Base-by-base conservation (phyloP, 2,329 filamentous ascomycete genomes). In the Juglanconis sp. region DNA sequence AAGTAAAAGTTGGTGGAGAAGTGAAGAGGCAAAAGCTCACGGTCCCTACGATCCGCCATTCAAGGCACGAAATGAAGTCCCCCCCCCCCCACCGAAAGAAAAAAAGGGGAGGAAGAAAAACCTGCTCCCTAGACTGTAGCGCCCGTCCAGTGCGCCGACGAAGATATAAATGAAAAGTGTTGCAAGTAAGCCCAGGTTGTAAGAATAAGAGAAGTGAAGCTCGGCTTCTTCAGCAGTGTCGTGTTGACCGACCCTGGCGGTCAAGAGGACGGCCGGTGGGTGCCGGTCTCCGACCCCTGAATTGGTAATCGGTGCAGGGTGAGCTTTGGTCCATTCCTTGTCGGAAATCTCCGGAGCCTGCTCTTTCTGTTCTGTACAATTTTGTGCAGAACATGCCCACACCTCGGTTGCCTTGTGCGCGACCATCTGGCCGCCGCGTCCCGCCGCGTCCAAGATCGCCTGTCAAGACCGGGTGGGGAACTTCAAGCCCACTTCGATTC, bases 41-140 rank as follows among this genome's bases (percentile, higher is more conserved):
- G 36, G 38, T 53, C 57, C 57, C 53, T 51, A 62, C 40, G 44
- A 42, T 48, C 51, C 57, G 60, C 60, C 60, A 53, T 42, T 30
- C 35, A 56, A 56, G 60, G 53, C 60, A 55, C n/a, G 53, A 62
- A 60, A 48, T 46, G 53, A 60, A 62, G 17, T 54, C 53, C 31
- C 50, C 59, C 36, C 34, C n/a, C n/a, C n/a, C n/a, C n/a, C n/a
- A n/a, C n/a, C n/a, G n/a, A 47, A 10, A 47, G 44, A 49, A 36
- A 46, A 38, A 35, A 48, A 52, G 38, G 13, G 13, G n/a, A 47
- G n/a, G 10, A 54, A 9, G 10, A 46, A 5, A 46, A 24, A 48
- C 32, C 31, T 47, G 42, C 9, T 30, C 46, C 54, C 35, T 34
- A 52, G 40, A 48, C 24, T 53, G 30, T 31, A 30, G 35, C 54